Evolutionary conservation across 495 filamentous ascomycete genomes (phyloP).

Genomic region (Penicillium parvum): DNA sequence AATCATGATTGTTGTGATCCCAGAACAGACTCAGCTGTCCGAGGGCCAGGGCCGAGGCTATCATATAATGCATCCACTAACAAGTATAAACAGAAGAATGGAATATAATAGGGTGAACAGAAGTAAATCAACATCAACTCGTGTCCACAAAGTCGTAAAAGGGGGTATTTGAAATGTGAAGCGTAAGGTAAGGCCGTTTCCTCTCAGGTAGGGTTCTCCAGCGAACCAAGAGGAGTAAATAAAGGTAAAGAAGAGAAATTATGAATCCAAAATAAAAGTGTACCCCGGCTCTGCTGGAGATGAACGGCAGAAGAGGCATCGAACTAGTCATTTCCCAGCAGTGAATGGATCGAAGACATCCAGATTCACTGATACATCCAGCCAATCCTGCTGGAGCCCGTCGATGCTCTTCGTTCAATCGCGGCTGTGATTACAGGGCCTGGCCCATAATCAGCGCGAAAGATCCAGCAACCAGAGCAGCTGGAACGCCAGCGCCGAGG

Average conservation of each 20-base stretch:
- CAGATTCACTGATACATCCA: background rate
- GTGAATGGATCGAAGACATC: background rate
- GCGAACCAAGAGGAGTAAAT: constrained; percentile 24
- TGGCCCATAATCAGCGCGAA: constrained; percentile 37
- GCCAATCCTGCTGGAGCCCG: background rate
- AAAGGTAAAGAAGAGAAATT: constrained; percentile 16
- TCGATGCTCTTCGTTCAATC: background rate
- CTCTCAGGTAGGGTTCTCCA: constrained; percentile 22
- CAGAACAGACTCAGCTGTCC: too few relatives aligned
- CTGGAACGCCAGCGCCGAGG: constrained; percentile 28
- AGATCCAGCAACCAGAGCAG: constrained; percentile 35
- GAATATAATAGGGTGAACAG: constrained; percentile 13
- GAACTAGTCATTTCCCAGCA: background rate
- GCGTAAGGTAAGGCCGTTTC: constrained; percentile 27
- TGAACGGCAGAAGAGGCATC: constrained; percentile 12
- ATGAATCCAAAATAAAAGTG: constrained; percentile 15
- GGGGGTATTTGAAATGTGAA: constrained; percentile 33
- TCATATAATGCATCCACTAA: constrained; percentile 5
- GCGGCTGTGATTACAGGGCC: constrained; percentile 24
- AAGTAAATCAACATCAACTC: constrained; percentile 29
- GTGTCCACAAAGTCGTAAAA: constrained; percentile 25
- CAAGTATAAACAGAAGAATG: constrained; percentile 27
- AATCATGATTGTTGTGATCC: too few relatives aligned
- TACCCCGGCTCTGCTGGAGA: constrained; percentile 26
- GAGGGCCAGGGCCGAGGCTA: background rate